phyloP scores from a whole-genome alignment of 306 rosid species.

The Acacia confusa region DNA sequence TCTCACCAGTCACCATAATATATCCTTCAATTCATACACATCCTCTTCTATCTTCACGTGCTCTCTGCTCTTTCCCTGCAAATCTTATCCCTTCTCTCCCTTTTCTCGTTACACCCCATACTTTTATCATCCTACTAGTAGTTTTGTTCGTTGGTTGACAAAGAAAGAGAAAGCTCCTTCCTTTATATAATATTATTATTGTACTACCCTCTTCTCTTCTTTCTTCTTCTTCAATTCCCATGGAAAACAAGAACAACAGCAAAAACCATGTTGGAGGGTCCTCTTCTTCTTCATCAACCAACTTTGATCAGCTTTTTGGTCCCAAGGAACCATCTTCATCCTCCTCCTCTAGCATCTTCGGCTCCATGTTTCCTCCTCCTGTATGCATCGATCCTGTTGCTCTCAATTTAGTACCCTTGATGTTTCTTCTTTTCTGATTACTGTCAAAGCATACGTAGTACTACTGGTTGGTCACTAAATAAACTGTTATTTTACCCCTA shows the following conservation, averaged over 20 bases:
- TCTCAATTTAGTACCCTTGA: background rate
- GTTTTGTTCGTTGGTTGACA: slow-evolving; percentile 47
- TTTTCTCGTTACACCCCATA: slow-evolving; percentile 30
- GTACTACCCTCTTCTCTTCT: background rate
- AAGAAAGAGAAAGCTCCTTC: background rate
- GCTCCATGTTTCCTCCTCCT: slow-evolving; percentile 69
- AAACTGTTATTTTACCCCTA: background rate
- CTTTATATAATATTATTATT: background rate
- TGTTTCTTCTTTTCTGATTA: background rate
- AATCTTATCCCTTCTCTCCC: slow-evolving; percentile 41
- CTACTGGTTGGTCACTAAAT: background rate
- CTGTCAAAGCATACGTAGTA: background rate
- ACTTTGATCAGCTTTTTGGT: slow-evolving; percentile 75
- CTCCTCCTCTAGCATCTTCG: slow-evolving; percentile 50
- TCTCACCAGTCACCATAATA: slow-evolving; percentile 8
- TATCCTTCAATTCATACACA: slow-evolving; percentile 4
- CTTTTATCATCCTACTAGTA: slow-evolving; percentile 36
- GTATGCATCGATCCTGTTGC: slow-evolving; percentile 38
- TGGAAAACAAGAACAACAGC: slow-evolving; percentile 33
- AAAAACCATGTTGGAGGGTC: slow-evolving; percentile 46
- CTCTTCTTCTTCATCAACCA: slow-evolving; percentile 50
- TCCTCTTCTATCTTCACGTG: slow-evolving; percentile 44
- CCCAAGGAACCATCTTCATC: slow-evolving; percentile 56
- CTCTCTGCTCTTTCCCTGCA: slow-evolving; percentile 28
- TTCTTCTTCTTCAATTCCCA: background rate